Evolutionary conservation across 805 yeast genomes (phyloP), one percentile per base, ranked within the genome.

Genomic region (Lipomyces yamanashiensis): DNA sequence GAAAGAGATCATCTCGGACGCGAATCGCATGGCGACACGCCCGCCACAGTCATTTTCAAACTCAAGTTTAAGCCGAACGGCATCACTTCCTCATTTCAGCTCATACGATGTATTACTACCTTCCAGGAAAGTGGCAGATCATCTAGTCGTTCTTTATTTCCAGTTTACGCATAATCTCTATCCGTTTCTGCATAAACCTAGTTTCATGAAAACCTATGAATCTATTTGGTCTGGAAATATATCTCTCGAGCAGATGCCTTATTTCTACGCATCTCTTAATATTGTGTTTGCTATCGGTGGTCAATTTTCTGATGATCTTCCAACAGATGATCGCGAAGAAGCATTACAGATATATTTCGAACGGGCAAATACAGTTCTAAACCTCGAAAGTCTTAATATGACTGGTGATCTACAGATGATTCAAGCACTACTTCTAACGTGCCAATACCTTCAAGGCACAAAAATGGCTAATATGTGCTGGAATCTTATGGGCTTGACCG

Each of bases 401-500:
- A 15, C 53, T 15, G 70, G 72, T n/a, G 72, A 74, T 12, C 59
- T 72, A 37, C 58, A 63, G 17, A 62, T 71, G 23, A 69, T 72
- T 12, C 75, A 72, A 58, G 72, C 74, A 5, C 59, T 72, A n/a
- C 55, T 71, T 37, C 49, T 72, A 36, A 65, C 68, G 12, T 72
- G 74, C 23, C 75, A 72, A 50, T 72, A 65, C 59, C 57, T 72
- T 41, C 74, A 72, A 58, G 74, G 73, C 33, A 70, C 74, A 12
- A 68, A 68, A 15, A 47, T 67, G 54, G 71, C 70, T 53, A 69
- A 71, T 8, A 71, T 70, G 21, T 79, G 83, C 17, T 81, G 84
- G 84, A 74, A 80, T 23, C 76, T 77, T 63, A 69, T 81, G 19
- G 82, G 83, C 5, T 67, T 70, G 19, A 78, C 83, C 0, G 79